These are phyloP conservation scores for Epithele typhae DNA, from an alignment of 768 basidiomycete genomes.

Conservation along the genomic window DNA sequence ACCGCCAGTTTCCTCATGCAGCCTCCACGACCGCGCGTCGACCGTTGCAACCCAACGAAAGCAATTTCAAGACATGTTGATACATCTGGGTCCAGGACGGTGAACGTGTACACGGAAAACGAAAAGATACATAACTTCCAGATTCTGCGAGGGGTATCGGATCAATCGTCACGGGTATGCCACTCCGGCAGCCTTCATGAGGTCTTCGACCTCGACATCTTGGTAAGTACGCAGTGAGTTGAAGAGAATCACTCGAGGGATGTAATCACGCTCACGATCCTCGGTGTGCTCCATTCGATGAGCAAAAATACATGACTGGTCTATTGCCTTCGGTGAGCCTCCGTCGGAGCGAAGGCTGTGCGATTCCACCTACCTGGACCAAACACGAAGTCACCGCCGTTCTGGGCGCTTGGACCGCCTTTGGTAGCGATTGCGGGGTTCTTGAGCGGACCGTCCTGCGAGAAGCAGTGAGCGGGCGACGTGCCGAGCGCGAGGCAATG, in stretches of 20 bases:
- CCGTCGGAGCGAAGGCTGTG: not conserved
- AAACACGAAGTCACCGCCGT: slow-evolving; percentile 62
- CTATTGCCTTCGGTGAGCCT: slow-evolving; percentile 21
- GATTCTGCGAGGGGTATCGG: too few species aligned
- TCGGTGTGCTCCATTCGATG: slow-evolving; percentile 59
- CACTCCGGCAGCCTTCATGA: slow-evolving; percentile 43
- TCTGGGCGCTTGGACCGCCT: slow-evolving; percentile 56
- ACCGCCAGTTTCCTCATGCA: too few species aligned
- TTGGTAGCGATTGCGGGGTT: slow-evolving; percentile 48
- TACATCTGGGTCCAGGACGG: too few species aligned
- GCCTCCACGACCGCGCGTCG: too few species aligned
- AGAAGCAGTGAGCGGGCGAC: too few species aligned
- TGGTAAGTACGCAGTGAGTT: not conserved
- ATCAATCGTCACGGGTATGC: slow-evolving; percentile 23
- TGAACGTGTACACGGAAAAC: too few species aligned
- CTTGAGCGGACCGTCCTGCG: slow-evolving; percentile 28
- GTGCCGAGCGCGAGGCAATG: not conserved
- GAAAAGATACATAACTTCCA: too few species aligned
- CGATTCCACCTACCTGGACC: slow-evolving; percentile 41
- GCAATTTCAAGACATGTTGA: too few species aligned
- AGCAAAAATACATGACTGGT: slow-evolving; percentile 44
- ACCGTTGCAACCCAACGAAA: too few species aligned
- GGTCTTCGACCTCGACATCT: slow-evolving; percentile 48
- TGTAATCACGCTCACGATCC: slow-evolving; percentile 35
- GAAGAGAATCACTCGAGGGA: too few species aligned